Percentiles rank a stretch among this genome's conserved stretches.
Conservation (phyloP, 352 stramenopile species). For the Elongisporangium anandrum region DNA sequence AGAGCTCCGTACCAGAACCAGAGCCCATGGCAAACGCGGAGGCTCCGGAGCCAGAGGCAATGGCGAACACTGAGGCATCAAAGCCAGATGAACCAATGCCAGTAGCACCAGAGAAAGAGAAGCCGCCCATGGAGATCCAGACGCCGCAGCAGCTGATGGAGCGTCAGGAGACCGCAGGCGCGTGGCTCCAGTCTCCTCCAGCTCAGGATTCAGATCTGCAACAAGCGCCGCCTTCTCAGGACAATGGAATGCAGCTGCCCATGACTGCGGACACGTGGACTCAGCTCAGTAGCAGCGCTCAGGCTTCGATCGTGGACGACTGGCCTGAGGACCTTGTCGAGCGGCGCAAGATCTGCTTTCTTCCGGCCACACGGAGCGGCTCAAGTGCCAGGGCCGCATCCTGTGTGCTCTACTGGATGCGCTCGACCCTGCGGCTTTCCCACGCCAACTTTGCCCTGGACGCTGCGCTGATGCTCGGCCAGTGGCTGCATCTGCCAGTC, state of each 20-base stretch:
- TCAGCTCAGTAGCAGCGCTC: not conserved
- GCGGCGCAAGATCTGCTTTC: constrained; percentile 38
- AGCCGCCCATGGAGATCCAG: not conserved
- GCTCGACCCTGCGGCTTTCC: constrained; percentile 46
- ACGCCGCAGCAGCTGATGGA: not conserved
- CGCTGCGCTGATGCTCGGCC: constrained; percentile 34
- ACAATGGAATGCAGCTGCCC: constrained; percentile 2
- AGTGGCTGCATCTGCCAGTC: constrained; percentile 37
- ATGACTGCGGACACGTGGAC: constrained; percentile 9
- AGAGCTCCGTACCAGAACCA: not conserved
- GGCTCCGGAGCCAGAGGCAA: constrained; percentile 2
- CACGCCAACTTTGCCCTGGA: constrained; percentile 65
- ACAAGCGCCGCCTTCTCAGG: not conserved
- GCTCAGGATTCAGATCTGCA: not conserved
- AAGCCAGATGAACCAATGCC: not conserved
- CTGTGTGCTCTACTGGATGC: constrained; percentile 69
- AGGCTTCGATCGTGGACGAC: constrained; percentile 22
- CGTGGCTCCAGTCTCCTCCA: constrained; percentile 1
- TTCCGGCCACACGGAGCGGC: constrained; percentile 9
- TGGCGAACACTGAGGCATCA: not conserved
- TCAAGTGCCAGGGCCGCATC: constrained; percentile 4
- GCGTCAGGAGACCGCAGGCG: constrained; percentile 19
- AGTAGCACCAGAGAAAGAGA: not conserved
- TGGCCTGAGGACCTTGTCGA: constrained; percentile 50
- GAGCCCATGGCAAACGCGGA: constrained; percentile 3